Evolutionary conservation across 139 green algal species (phyloP), one percentile per base, ranked within the genome.

Genomic region (Chlorella vulgaris): DNA sequence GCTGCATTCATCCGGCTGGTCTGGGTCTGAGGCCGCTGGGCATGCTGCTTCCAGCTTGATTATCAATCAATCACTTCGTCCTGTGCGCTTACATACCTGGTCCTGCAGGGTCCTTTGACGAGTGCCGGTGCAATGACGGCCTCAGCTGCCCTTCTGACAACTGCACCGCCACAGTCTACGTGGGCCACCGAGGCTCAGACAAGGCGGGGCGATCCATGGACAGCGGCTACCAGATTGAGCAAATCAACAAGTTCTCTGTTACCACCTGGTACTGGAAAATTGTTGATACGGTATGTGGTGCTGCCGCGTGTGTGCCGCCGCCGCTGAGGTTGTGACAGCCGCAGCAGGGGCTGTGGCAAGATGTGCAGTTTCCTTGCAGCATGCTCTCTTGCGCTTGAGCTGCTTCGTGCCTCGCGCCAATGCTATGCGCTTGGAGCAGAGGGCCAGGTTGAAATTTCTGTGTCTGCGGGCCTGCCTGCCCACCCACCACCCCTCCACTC

Each of bases 221-320:
- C 42, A 79, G 40, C 1, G 74, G 61, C 33, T 91, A 80, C 60
- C 78, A 89, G 79, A 82, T 91, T 13, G 21, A 78, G 26, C 36
- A 74, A 47, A 71, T 87, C 60, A 88, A 87, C 68, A 55, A 84
- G 60, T 90, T 75, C 69, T 84, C 78, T 51, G 50, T 91, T 28
- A 53, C 62, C 22, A 31, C 19, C 0, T 80, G 39, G 33, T 80
- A 80, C 69, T 73, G 43, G 53, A 51, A 62, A 4, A 7, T 84
- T 13, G 51, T 78, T 19, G n/a, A 78, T 22, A 22, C 28, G 68
- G 51, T 82, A 43, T 26, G 75, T 24, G 22, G n/a, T 6, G 18
- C 22, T 4, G 63, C 63, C 21, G n/a, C 15, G 47, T 15, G 15
- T 58, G 47, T 58, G 13, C 47, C 47, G 10, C 47, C 47, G 47